Evolutionary conservation across 306 rosid species (phyloP).

Genomic region (Ormosia semicastrata): DNA sequence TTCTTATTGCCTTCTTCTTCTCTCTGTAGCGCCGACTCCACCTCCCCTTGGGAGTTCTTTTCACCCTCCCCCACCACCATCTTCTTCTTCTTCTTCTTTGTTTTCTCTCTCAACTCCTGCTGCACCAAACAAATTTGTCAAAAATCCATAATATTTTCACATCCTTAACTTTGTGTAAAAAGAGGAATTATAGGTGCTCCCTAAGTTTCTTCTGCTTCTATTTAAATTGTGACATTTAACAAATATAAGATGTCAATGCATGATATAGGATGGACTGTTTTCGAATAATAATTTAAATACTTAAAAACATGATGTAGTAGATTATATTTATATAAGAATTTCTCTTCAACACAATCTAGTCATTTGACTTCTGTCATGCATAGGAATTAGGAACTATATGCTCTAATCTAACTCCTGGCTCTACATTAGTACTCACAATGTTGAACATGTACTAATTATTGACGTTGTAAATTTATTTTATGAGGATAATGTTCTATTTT

Average conservation of each 20-base stretch:
- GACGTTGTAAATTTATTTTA: background rate
- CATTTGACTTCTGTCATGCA: background rate
- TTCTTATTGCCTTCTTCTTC: slow-evolving; percentile 34
- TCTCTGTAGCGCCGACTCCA: slow-evolving; percentile 35
- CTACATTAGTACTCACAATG: background rate
- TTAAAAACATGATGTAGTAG: no score
- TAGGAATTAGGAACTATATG: background rate
- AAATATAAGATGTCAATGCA: background rate
- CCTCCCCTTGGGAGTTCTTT: slow-evolving; percentile 48
- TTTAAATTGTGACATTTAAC: no score
- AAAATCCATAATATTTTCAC: no score
- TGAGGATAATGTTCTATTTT: background rate
- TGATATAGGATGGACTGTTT: background rate
- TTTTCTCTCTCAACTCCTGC: no score
- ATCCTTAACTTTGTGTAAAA: no score
- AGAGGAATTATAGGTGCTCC: no score
- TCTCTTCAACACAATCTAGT: background rate
- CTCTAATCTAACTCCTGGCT: no score
- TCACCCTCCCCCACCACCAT: slow-evolving; percentile 56
- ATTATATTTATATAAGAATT: no score
- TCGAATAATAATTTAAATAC: no score
- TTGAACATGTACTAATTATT: background rate
- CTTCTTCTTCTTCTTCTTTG: background rate
- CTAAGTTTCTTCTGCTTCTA: no score
- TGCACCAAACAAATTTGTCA: no score